A percentile compares a stretch with the other conserved stretches of the same genome.
Conservation (phyloP, 202 grass and related monocot genomes). For the Zizania palustris region DNA sequence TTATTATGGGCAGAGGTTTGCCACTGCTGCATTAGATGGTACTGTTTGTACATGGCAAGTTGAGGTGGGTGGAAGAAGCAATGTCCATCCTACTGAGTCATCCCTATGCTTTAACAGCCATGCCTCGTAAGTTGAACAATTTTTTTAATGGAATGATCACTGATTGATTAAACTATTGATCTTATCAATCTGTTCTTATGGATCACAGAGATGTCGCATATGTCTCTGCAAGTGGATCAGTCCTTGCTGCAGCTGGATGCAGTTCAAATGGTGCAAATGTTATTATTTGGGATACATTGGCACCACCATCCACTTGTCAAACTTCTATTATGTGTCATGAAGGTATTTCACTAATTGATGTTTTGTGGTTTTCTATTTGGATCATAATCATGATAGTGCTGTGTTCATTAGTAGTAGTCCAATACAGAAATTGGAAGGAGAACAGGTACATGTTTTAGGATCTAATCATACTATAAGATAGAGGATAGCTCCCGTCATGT, state of each 20-base stretch:
- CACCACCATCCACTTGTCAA: conserved; percentile 75
- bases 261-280: conserved; percentile 79
- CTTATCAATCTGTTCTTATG: conserved; percentile 40
- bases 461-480: neutral
- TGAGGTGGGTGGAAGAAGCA: conserved; percentile 93
- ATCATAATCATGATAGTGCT: conserved; percentile 11
- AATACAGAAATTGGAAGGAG: conserved; percentile 4
- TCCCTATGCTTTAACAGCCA: conserved; percentile 80
- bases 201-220: conserved; percentile 74
- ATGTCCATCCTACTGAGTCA: conserved; percentile 79
- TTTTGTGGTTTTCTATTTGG: conserved; percentile 33
- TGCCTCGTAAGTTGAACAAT: conserved; percentile 72
- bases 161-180: conserved; percentile 39
- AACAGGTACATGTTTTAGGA: conserved; percentile 1
- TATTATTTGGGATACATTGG: conserved; percentile 87
- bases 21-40: conserved; percentile 89
- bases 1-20: conserved; percentile 82
- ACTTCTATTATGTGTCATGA: conserved; percentile 86
- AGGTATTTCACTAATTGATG: conserved; percentile 57
- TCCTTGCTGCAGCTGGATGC: conserved; percentile 78
- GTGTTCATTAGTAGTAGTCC: conserved; percentile 6
- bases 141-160: conserved; percentile 28
- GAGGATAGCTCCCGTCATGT: neutral
- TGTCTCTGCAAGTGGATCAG: conserved; percentile 76
- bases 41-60: conserved; percentile 89